Base-by-base conservation (phyloP, 1,139 yeast genomes). In the Scheffersomyces segobiensis region DNA sequence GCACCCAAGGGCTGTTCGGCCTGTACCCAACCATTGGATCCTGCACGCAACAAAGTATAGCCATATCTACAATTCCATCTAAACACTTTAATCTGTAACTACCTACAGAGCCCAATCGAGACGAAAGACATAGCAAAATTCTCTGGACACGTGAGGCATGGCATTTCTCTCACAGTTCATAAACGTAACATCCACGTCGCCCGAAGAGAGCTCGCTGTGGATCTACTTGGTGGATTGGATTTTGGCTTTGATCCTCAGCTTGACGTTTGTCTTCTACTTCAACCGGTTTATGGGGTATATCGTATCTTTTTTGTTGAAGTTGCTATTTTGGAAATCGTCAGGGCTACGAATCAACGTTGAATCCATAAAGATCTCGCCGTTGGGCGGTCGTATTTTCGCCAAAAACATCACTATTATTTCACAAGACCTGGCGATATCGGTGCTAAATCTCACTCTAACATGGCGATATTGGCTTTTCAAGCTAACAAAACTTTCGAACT, bases 391-490 rank as follows among this genome's bases (percentile, higher is more conserved):
- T 47, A 59, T 95, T 2, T 86, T 90, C 69, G 85, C 93, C 68
- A 90, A 88, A 65, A 92, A 93, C 69, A 70, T 93, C 39, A 83
- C 91, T 1, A 79, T 91, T 22, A 83, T 89, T 12, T 89, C 92
- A 14, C 79, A 86, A 53, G 89, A 93, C 72, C 86, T 86, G 62
- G 86, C 97, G 2, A 70, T 91, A 1, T 83, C 92, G 7, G 79
- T 91, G 1, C 80, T 90, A 22, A 87, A 88, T 62, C 87, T 93
- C 3, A 85, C 86, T 63, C 70, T 95, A 46, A 91, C 97, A 0
- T 95, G 98, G 98, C 73, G 96, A 60, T 95, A 92, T 71, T 95
- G 98, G 98, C 76, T 80, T 20, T 67, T 91, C 56, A 76, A 77
- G 5, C 70, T 77, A 20, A 82, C 87, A 3, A 77, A 89, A 64